phyloP scores from a whole-genome alignment of 768 basidiomycete species.

The Mrakia gelida region DNA sequence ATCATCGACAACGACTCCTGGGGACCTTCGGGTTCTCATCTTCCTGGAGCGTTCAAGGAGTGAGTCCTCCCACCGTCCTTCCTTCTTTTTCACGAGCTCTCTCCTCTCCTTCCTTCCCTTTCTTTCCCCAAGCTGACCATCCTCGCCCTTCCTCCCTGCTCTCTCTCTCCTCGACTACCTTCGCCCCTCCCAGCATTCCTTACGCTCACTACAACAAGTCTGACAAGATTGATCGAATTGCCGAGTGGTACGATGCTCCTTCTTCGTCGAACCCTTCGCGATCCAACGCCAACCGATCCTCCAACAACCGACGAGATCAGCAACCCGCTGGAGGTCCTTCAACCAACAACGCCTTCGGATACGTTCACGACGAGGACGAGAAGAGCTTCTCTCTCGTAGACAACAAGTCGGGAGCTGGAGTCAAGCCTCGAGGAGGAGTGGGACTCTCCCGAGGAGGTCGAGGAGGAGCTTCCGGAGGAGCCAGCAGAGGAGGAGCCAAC shows the following conservation, averaged over 20 bases:
- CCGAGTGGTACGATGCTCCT: slow-evolving; percentile 81
- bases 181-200: slow-evolving; percentile 58
- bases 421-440: slow-evolving; percentile 37
- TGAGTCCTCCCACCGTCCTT: slow-evolving; percentile 34
- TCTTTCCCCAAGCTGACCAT: neutral
- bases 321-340: slow-evolving; percentile 62
- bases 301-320: slow-evolving; percentile 54
- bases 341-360: slow-evolving; percentile 67
- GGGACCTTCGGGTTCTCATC: slow-evolving; percentile 70
- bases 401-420: slow-evolving; percentile 50
- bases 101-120: neutral
- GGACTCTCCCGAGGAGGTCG: slow-evolving; percentile 32
- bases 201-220: slow-evolving; percentile 98
- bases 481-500: slow-evolving; percentile 46
- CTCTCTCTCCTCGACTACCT: neutral
- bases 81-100: slow-evolving; percentile 22
- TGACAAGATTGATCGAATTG: slow-evolving; percentile 94
- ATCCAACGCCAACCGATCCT: slow-evolving; percentile 4
- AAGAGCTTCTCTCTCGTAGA: slow-evolving; percentile 94
- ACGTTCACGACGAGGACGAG: slow-evolving; percentile 98
- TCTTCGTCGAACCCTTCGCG: slow-evolving; percentile 6
- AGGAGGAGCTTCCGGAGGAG: slow-evolving; percentile 23
- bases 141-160: no score
- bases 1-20: slow-evolving; percentile 92
- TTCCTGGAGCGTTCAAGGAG: slow-evolving; percentile 90